These are phyloP conservation scores for Datura wrightii DNA, from an alignment of 257 asterid species.

Conservation along the genomic window DNA sequence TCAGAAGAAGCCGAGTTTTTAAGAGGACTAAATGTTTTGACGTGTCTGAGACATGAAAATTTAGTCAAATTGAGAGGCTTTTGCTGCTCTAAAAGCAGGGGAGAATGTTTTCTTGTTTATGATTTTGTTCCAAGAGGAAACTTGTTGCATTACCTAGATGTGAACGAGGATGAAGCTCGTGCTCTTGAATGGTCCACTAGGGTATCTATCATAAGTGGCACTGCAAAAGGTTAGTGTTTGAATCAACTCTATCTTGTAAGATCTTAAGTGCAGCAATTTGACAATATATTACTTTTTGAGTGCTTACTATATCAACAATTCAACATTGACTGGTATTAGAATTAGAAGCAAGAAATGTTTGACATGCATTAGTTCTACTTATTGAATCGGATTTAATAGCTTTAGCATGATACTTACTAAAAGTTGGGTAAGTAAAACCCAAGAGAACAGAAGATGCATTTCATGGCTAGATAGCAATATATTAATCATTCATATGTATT, in stretches of 20 bases:
- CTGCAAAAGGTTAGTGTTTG: constrained; percentile 72
- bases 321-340: background rate
- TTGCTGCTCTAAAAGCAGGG: constrained; percentile 83
- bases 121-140: constrained; percentile 78
- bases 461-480: background rate
- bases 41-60: constrained; percentile 80
- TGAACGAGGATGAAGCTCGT: constrained; percentile 59
- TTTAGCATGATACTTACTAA: background rate
- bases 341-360: background rate
- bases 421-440: background rate
- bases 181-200: constrained; percentile 82
- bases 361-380: background rate
- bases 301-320: background rate
- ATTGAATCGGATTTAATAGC: background rate
- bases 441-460: background rate
- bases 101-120: constrained; percentile 83
- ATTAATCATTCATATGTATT: background rate
- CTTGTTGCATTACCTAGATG: constrained; percentile 64
- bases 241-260: background rate
- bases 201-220: constrained; percentile 69
- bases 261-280: background rate
- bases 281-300: background rate
- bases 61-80: constrained; percentile 79
- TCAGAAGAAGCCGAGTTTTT: constrained; percentile 87
- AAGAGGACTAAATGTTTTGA: constrained; percentile 64